Evolutionary conservation across 108 stramenopile species (phyloP).

Genomic region (Cyclotella atomus): DNA sequence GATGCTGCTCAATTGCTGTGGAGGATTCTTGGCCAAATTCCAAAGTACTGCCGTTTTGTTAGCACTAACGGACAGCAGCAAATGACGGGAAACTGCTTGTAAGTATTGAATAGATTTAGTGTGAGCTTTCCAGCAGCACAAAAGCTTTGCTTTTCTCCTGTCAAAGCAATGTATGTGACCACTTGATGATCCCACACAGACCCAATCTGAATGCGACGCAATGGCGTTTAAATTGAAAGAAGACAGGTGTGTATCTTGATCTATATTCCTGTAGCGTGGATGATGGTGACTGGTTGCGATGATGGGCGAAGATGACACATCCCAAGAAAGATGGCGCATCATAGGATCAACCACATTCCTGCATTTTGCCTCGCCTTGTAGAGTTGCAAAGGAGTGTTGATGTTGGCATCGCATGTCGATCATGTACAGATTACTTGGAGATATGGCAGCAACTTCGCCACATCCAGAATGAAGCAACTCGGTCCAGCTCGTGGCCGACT

Average conservation of each 20-base stretch:
- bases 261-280: neutral
- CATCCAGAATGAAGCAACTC: constrained; percentile 14
- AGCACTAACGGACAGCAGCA: constrained; percentile 21
- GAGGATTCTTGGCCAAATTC: constrained; percentile 25
- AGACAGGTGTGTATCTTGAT: neutral
- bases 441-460: constrained; percentile 32
- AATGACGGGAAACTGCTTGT: constrained; percentile 23
- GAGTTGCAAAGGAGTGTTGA: neutral
- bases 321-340: constrained; percentile 27
- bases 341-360: constrained; percentile 1
- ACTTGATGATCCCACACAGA: constrained; percentile 28
- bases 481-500: neutral
- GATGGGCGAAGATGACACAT: neutral
- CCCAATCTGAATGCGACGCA: constrained; percentile 29
- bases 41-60: constrained; percentile 40
- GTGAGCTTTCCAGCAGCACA: constrained; percentile 36
- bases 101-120: constrained; percentile 27
- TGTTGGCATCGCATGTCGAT: constrained; percentile 27
- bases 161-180: constrained; percentile 41
- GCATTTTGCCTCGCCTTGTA: neutral
- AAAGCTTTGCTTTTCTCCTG: constrained; percentile 20
- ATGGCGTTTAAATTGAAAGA: constrained; percentile 38
- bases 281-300: neutral
- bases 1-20: constrained; percentile 28
- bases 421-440: constrained; percentile 26